phyloP scores from a whole-genome alignment of 768 basidiomycete species.

The Suillus hirtellus region DNA sequence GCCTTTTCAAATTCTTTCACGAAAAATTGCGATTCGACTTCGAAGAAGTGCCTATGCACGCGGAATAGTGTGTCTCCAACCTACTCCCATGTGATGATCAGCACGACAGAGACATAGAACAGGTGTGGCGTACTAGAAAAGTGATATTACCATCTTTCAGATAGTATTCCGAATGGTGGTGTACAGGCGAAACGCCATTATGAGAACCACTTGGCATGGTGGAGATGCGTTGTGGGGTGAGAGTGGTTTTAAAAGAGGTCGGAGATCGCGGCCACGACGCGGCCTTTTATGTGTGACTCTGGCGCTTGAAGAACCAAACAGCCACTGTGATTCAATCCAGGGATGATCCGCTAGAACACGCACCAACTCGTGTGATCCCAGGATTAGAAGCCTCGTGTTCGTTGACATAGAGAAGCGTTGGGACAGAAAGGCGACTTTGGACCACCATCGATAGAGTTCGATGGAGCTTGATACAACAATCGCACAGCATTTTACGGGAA shows the following conservation, averaged over 20 bases:
- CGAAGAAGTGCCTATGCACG: constrained; percentile 20
- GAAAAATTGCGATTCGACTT: constrained; percentile 37
- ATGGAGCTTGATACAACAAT: not conserved
- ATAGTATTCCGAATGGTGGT: not conserved
- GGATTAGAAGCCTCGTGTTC: not conserved
- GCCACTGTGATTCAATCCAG: not conserved
- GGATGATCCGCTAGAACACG: not conserved
- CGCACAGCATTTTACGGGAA: not conserved
- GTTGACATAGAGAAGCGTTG: not conserved
- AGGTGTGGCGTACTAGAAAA: not conserved
- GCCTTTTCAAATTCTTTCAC: constrained; percentile 20
- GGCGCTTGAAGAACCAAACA: not conserved
- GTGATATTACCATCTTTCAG: not conserved
- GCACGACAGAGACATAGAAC: no score
- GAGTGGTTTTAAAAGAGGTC: not conserved
- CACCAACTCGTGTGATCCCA: not conserved
- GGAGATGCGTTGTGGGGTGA: not conserved
- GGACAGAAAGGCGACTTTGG: not conserved
- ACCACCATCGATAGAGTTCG: not conserved
- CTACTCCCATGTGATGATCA: not conserved
- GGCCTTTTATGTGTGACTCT: not conserved
- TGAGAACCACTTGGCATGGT: not conserved
- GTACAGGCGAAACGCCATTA: not conserved
- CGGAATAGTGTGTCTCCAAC: not conserved
- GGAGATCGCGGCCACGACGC: not conserved